Conservation (phyloP, 2,329 filamentous ascomycete species). For the Trichophaea hybrida region DNA sequence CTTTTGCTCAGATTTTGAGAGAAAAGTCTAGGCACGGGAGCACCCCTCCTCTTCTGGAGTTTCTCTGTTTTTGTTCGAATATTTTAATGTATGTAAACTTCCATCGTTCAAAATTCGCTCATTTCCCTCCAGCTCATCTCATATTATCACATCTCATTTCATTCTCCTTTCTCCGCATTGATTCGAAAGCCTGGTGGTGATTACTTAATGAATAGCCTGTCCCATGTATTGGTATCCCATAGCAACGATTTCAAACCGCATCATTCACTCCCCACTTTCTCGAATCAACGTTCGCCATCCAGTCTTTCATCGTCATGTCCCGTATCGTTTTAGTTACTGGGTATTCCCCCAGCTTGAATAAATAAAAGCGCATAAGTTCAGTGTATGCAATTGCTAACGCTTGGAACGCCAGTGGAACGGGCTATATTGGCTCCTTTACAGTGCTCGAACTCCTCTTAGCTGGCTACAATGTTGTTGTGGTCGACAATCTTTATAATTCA, state of each 20-base stretch:
- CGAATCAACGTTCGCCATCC: neutral
- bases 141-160: too few species aligned
- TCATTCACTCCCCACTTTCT: neutral
- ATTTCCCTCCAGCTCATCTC: too few species aligned
- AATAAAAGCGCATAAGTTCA: neutral
- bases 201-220: neutral
- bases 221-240: neutral
- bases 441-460: slow-evolving; percentile 80
- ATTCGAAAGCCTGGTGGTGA: neutral
- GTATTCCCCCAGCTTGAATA: slow-evolving; percentile 41
- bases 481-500: slow-evolving; percentile 96
- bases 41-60: too few species aligned
- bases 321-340: slow-evolving; percentile 86
- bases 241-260: neutral
- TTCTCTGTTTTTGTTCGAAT: too few species aligned
- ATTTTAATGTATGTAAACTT: too few species aligned
- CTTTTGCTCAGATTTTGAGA: too few species aligned
- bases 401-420: slow-evolving; percentile 59
- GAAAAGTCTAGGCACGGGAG: too few species aligned
- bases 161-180: neutral
- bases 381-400: slow-evolving; percentile 19
- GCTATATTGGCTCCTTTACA: slow-evolving; percentile 98
- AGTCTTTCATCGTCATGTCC: slow-evolving; percentile 8
- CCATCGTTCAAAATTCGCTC: too few species aligned
- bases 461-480: slow-evolving; percentile 90